Percentiles rank a stretch among this genome's conserved stretches.
These are phyloP conservation scores for Leersia perrieri DNA, from an alignment of 176 grass and related monocot genomes.

Conservation along the genomic window DNA sequence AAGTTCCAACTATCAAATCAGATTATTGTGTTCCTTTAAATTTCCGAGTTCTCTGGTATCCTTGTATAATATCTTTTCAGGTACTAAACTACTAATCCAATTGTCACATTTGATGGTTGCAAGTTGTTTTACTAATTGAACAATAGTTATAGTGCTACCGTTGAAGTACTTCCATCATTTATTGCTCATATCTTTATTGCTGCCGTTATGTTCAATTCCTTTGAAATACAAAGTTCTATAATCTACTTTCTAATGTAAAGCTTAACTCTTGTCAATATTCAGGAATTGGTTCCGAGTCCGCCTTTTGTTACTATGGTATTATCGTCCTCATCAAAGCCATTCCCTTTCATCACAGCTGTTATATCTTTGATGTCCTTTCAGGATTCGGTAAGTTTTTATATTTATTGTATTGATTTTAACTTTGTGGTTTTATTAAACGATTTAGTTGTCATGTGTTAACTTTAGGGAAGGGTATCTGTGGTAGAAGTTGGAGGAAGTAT, in stretches of 20 bases:
- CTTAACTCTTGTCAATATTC: conserved; percentile 34
- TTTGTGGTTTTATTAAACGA: neutral
- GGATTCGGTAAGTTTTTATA: conserved; percentile 56
- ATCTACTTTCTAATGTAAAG: conserved; percentile 4
- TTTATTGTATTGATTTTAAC: neutral
- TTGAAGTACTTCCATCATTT: neutral
- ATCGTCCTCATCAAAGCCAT: conserved; percentile 68
- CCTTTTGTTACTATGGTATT: conserved; percentile 80
- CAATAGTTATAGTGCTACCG: neutral
- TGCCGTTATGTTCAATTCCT: neutral
- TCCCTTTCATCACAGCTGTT: conserved; percentile 65
- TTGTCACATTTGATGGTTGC: neutral
- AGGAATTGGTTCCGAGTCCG: conserved; percentile 58
- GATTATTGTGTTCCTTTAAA: neutral
- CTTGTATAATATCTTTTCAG: neutral
- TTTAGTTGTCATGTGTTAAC: conserved; percentile 6
- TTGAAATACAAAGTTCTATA: neutral
- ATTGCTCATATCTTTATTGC: conserved; percentile 7
- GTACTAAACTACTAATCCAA: neutral
- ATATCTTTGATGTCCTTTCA: conserved; percentile 53
- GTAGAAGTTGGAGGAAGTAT: neutral
- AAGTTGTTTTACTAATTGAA: neutral
- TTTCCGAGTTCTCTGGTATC: neutral
- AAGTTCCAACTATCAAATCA: neutral
- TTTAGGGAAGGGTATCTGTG: neutral